Percentiles rank a stretch among this genome's conserved stretches.
phyloP scores from a whole-genome alignment of 2,329 filamentous ascomycete species.

The Beauveria varroae region DNA sequence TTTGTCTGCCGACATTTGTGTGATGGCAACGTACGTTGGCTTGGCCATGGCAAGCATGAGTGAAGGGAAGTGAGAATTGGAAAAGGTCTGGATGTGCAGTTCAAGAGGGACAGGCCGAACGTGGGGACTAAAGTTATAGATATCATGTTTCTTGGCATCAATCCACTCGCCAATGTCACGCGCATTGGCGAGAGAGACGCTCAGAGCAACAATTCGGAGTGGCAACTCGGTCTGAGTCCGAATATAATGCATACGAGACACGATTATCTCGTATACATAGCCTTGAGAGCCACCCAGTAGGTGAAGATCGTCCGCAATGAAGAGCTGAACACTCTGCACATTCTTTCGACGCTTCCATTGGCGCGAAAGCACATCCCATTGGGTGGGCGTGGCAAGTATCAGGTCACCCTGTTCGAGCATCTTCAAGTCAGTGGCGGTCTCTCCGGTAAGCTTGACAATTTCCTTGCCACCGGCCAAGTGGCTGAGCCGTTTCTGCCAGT shows the following conservation, averaged over 20 bases:
- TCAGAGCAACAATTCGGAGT: slow-evolving; percentile 81
- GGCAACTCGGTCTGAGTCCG: slow-evolving; percentile 77
- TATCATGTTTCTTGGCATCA: slow-evolving; percentile 93
- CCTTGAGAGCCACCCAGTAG: slow-evolving; percentile 81
- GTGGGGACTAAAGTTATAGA: slow-evolving; percentile 96
- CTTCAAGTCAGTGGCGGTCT: slow-evolving; percentile 85
- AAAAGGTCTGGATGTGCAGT: slow-evolving; percentile 91
- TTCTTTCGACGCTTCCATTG: slow-evolving; percentile 98
- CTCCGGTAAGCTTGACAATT: slow-evolving; percentile 87
- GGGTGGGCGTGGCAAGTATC: slow-evolving; percentile 81
- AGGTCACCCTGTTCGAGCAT: slow-evolving; percentile 81
- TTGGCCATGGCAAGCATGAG: slow-evolving; percentile 98
- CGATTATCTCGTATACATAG: slow-evolving; percentile 89
- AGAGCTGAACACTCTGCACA: slow-evolving; percentile 79
- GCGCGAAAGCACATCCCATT: slow-evolving; percentile 93
- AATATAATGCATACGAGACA: slow-evolving; percentile 98
- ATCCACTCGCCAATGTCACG: slow-evolving; percentile 97
- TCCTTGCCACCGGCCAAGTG: slow-evolving; percentile 74
- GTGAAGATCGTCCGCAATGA: slow-evolving; percentile 93
- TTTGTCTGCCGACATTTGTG: slow-evolving; percentile 81
- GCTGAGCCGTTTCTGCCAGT: slow-evolving; percentile 76
- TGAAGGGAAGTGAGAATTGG: slow-evolving; percentile 93
- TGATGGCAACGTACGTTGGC: slow-evolving; percentile 81
- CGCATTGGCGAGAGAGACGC: slow-evolving; percentile 87
- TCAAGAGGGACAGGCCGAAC: slow-evolving; percentile 84